phyloP scores from a whole-genome alignment of 2,329 filamentous ascomycete species.

The Ceratocystis alfenasii region DNA sequence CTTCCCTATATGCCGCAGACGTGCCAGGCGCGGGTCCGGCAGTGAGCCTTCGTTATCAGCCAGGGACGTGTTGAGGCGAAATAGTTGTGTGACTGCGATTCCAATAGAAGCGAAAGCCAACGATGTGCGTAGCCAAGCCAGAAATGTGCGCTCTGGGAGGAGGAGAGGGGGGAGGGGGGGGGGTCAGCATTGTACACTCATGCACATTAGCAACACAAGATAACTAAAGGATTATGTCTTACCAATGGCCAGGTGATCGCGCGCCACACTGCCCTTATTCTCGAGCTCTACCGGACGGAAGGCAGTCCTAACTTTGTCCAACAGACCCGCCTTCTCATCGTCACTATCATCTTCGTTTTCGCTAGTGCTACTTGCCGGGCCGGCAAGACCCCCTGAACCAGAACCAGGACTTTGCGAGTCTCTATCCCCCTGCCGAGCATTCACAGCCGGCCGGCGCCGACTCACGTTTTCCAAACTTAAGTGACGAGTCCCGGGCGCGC shows the following conservation, averaged over 20 bases:
- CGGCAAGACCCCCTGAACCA: not conserved
- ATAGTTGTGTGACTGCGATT: constrained; percentile 72
- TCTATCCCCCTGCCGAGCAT: not conserved
- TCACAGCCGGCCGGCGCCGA: constrained; percentile 6
- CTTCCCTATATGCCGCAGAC: constrained; percentile 54
- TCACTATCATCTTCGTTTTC: constrained; percentile 8
- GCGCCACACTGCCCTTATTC: constrained; percentile 73
- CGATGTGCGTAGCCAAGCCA: constrained; percentile 74
- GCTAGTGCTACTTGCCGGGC: not conserved
- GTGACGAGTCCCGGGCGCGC: not conserved
- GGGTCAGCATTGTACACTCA: not conserved
- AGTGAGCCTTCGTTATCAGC: constrained; percentile 27
- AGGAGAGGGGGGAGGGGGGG: not conserved
- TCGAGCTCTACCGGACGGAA: constrained; percentile 61
- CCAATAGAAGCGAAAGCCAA: constrained; percentile 73
- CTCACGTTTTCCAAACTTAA: not conserved
- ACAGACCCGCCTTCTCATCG: constrained; percentile 9
- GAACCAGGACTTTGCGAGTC: not conserved
- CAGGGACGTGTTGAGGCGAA: constrained; percentile 64
- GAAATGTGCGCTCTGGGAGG: constrained; percentile 61
- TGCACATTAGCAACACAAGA: not conserved
- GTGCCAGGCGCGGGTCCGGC: constrained; percentile 30
- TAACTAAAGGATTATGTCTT: not conserved
- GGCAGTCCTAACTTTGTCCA: constrained; percentile 5
- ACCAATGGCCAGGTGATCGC: constrained; percentile 74